phyloP scores from a whole-genome alignment of 495 filamentous ascomycete genomes.

The Stereocaulon alpinum region DNA sequence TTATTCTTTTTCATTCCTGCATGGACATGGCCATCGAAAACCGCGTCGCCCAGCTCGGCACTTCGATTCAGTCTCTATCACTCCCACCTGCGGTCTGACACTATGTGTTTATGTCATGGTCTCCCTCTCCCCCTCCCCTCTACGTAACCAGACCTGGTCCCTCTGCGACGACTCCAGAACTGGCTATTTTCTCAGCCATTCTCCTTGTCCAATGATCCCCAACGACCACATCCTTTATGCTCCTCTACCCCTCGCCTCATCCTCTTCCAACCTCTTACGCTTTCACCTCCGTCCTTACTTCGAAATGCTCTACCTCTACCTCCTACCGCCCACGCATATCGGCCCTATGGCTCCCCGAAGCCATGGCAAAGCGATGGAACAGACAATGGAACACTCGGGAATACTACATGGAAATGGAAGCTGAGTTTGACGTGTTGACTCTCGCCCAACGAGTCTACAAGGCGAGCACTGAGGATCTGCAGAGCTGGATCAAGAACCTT shows the following conservation, averaged over 20 bases:
- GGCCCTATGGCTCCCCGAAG: constrained; percentile 7
- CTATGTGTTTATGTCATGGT: too few relatives aligned
- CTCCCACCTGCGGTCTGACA: background rate
- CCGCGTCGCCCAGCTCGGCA: background rate
- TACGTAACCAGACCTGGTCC: background rate
- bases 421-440: constrained; percentile 6
- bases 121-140: too few relatives aligned
- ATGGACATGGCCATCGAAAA: background rate
- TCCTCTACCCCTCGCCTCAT: background rate
- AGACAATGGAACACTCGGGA: background rate
- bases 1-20: background rate
- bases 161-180: constrained; percentile 3
- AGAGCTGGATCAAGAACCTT: constrained; percentile 3
- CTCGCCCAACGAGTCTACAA: constrained; percentile 8
- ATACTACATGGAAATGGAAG: constrained; percentile 10
- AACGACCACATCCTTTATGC: background rate
- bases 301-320: background rate
- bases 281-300: background rate
- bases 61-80: background rate
- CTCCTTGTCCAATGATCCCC: background rate
- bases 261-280: background rate
- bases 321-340: background rate
- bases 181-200: background rate
- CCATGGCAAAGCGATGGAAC: constrained; percentile 10
- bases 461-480: constrained; percentile 3